Evolutionary conservation across 192 early-diverging fungal species (phyloP).

Genomic region (Radiomyces spectabilis): DNA sequence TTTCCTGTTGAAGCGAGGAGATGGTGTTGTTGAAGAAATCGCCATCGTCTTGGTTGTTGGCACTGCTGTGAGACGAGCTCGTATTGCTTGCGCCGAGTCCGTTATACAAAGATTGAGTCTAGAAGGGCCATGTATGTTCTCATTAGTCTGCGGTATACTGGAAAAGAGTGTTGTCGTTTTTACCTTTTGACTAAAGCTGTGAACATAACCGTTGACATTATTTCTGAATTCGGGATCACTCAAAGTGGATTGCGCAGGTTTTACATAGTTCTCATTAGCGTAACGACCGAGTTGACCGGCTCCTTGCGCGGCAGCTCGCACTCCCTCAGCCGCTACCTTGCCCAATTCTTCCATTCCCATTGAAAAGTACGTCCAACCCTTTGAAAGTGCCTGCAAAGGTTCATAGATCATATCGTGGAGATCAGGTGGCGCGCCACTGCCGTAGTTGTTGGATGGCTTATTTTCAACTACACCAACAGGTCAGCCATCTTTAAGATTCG

Average conservation of each 20-base stretch:
- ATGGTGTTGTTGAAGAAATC: conserved; percentile 34
- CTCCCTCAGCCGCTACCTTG: conserved; percentile 37
- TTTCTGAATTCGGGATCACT: conserved; percentile 60
- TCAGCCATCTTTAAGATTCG: background rate
- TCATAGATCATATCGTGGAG: conserved; percentile 60
- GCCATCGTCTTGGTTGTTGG: conserved; percentile 8
- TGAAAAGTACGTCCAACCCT: conserved; percentile 60
- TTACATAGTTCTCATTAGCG: conserved; percentile 59
- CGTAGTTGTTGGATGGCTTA: conserved; percentile 5
- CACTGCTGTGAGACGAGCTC: conserved; percentile 5
- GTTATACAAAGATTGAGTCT: conserved; percentile 7
- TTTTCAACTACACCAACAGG: conserved; percentile 8
- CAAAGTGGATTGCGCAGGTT: conserved; percentile 50
- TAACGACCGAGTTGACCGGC: conserved; percentile 31
- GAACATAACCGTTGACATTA: conserved; percentile 55
- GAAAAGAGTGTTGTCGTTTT: background rate
- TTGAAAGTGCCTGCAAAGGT: conserved; percentile 55
- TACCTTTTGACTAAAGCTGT: conserved; percentile 48
- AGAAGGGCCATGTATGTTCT: background rate
- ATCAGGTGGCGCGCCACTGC: conserved; percentile 28
- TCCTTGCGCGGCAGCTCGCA: conserved; percentile 39
- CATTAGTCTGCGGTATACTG: too few species aligned
- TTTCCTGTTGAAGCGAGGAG: conserved; percentile 15
- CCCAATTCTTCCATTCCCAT: conserved; percentile 38
- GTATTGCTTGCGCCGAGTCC: background rate